A percentile compares a stretch with the other conserved stretches of the same genome.
phyloP scores from a whole-genome alignment of 176 grass and related monocot genomes.

The Aegilops tauschii region DNA sequence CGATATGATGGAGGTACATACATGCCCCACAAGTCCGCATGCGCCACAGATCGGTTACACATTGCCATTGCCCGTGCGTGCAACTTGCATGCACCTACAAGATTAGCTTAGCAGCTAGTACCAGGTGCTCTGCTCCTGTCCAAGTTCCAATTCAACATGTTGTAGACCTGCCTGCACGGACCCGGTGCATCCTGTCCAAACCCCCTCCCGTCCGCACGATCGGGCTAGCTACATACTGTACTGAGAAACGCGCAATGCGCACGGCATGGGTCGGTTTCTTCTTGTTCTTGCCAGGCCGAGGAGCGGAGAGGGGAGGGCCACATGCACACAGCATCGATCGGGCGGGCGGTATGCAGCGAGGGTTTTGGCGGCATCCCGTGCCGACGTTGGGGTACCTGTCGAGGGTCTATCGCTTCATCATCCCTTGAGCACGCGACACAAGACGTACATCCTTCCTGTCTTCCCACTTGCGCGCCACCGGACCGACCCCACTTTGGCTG shows the following conservation, averaged over 20 bases:
- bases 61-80: neutral
- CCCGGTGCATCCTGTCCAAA: neutral
- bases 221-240: no score
- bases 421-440: neutral
- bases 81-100: neutral
- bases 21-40: neutral
- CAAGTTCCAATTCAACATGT: neutral
- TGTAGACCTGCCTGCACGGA: neutral
- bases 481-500: neutral
- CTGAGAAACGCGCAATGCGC: no score
- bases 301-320: no score
- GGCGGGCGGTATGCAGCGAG: neutral
- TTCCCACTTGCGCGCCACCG: neutral
- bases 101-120: neutral
- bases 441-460: neutral
- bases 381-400: conserved; percentile 9
- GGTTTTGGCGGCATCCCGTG: neutral
- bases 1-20: neutral
- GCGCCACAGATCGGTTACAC: neutral
- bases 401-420: neutral
- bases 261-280: no score
- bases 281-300: no score
- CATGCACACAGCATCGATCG: neutral
- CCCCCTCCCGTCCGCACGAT: no score
- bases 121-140: neutral